Evolutionary conservation across 768 basidiomycete genomes (phyloP).

Genomic region (Chlorophyllum brunneum): DNA sequence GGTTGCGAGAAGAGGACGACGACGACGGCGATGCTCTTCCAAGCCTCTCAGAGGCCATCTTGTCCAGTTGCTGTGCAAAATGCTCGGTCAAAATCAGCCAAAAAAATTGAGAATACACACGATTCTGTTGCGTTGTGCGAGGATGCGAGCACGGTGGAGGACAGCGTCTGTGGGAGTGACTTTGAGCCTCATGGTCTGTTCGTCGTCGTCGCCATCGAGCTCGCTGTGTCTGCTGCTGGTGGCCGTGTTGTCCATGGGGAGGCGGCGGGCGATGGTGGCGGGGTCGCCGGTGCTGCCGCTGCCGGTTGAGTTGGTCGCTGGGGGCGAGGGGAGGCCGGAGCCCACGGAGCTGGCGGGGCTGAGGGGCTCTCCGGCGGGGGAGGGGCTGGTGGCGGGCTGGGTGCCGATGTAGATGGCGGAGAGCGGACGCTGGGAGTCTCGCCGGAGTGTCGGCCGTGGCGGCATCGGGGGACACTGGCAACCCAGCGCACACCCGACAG

Average conservation of each 20-base stretch:
- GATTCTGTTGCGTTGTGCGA: constrained; percentile 71
- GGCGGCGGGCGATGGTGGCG: constrained; percentile 34
- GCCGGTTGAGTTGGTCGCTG: constrained; percentile 82
- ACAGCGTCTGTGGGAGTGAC: constrained; percentile 46
- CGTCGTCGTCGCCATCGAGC: constrained; percentile 50
- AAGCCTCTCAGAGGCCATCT: constrained; percentile 1
- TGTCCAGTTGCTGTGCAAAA: constrained; percentile 18
- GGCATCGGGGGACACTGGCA: constrained; percentile 27
- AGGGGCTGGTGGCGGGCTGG: constrained; percentile 21
- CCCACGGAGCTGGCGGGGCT: constrained; percentile 47
- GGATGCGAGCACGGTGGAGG: constrained; percentile 63
- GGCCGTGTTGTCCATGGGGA: constrained; percentile 18
- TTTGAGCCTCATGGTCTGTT: constrained; percentile 55
- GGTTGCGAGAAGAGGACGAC: constrained; percentile 23
- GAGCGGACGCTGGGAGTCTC: constrained; percentile 29
- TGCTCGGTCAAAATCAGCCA: background rate
- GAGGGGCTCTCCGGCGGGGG: constrained; percentile 64
- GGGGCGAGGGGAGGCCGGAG: constrained; percentile 78
- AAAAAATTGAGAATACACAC: constrained; percentile 36
- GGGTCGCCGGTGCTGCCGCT: constrained; percentile 73
- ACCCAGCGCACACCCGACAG: background rate
- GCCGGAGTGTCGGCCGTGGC: constrained; percentile 30
- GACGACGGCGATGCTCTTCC: constrained; percentile 29
- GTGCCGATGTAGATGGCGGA: constrained; percentile 41
- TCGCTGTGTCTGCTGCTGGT: constrained; percentile 31